These are phyloP conservation scores for Peltaster fructicola DNA, from an alignment of 2,329 filamentous ascomycete genomes.

Conservation along the genomic window DNA sequence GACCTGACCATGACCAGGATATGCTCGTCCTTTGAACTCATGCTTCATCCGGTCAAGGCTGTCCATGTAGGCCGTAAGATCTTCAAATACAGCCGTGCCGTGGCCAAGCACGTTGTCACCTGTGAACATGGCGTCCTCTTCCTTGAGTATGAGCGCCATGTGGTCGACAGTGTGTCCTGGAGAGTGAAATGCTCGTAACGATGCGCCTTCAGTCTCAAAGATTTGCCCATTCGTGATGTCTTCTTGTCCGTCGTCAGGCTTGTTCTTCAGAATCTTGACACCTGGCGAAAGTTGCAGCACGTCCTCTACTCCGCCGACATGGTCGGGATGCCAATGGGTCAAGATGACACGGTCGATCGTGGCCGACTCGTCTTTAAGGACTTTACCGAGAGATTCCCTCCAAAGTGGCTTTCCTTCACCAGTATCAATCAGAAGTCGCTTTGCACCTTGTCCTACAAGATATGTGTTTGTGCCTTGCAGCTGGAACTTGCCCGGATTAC, in stretches of 20 bases:
- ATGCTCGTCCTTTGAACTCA: slow-evolving; percentile 51
- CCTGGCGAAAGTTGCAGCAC: slow-evolving; percentile 46
- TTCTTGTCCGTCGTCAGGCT: slow-evolving; percentile 15
- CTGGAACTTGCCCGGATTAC: slow-evolving; percentile 72
- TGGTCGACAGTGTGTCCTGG: slow-evolving; percentile 20
- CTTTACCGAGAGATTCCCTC: slow-evolving; percentile 45
- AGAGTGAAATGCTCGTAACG: slow-evolving; percentile 19
- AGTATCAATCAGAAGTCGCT: slow-evolving; percentile 73
- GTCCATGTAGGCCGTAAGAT: slow-evolving; percentile 22
- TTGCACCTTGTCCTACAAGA: slow-evolving; percentile 57
- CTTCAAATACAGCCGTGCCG: slow-evolving; percentile 23
- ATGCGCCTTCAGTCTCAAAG: slow-evolving; percentile 24
- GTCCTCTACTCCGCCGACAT: slow-evolving; percentile 58
- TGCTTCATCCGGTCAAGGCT: slow-evolving; percentile 24
- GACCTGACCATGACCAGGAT: slow-evolving; percentile 74
- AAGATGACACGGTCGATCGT: slow-evolving; percentile 53
- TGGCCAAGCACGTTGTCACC: slow-evolving; percentile 23
- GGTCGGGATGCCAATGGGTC: slow-evolving; percentile 87
- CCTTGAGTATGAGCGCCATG: slow-evolving; percentile 20
- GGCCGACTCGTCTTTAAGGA: slow-evolving; percentile 50
- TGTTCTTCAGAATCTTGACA: slow-evolving; percentile 45
- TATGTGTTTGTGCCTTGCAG: slow-evolving; percentile 88
- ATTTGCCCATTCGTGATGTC: slow-evolving; percentile 22
- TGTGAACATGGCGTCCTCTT: slow-evolving; percentile 23
- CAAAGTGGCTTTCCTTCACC: slow-evolving; percentile 66